phyloP scores from a whole-genome alignment of 257 asterid genomes.

The Henckelia pumila region DNA sequence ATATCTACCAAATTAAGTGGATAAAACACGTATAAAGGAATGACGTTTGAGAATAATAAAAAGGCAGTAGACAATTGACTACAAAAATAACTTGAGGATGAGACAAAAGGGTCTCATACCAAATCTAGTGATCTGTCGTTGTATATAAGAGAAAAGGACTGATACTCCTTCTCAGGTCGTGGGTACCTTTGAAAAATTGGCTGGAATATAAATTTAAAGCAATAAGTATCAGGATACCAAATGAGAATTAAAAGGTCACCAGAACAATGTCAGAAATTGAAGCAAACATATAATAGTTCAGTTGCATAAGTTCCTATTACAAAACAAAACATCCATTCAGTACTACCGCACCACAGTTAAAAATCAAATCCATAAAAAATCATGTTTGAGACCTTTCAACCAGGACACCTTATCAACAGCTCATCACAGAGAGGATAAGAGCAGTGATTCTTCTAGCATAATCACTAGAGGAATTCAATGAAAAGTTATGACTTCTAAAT shows the following conservation, averaged over 20 bases:
- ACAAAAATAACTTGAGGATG: not conserved
- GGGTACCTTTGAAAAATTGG: slow-evolving; percentile 95
- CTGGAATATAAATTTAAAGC: slow-evolving; percentile 41
- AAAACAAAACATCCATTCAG: slow-evolving; percentile 17
- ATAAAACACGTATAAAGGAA: not conserved
- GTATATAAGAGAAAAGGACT: slow-evolving; percentile 90
- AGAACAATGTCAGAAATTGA: slow-evolving; percentile 9
- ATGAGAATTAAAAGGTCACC: slow-evolving; percentile 12
- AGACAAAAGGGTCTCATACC: slow-evolving; percentile 48
- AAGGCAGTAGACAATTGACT: slow-evolving; percentile 6
- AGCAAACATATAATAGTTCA: slow-evolving; percentile 6
- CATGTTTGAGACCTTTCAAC: slow-evolving; percentile 17
- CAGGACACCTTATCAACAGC: slow-evolving; percentile 12
- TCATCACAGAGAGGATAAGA: slow-evolving; percentile 21
- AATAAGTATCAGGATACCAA: slow-evolving; percentile 23
- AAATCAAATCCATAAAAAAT: not conserved
- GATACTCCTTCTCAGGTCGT: slow-evolving; percentile 97
- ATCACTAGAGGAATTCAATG: slow-evolving; percentile 10
- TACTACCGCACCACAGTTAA: not conserved
- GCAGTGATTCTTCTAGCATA: slow-evolving; percentile 9
- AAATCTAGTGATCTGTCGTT: slow-evolving; percentile 90
- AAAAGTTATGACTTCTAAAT: not conserved
- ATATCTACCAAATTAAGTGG: slow-evolving; percentile 54
- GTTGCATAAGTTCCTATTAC: slow-evolving; percentile 1
- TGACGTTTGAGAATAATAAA: not conserved